Conservation (phyloP, 345 rosid species). For the Anacardium occidentale region DNA sequence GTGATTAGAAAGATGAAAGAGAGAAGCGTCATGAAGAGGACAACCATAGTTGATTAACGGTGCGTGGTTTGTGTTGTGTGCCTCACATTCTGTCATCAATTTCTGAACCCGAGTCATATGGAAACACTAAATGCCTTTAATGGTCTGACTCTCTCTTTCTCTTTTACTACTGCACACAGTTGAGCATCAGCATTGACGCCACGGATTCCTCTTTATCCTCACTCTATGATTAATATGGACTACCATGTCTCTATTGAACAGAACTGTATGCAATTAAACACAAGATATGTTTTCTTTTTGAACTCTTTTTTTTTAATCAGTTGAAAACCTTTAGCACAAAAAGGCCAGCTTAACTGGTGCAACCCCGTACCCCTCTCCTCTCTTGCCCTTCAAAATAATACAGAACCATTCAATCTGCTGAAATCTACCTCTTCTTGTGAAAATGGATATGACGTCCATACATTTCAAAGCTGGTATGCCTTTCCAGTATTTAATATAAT, state of each 20-base stretch:
- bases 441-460: no score
- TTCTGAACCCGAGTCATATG: slow-evolving; percentile 47
- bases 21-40: slow-evolving; percentile 27
- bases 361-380: not conserved
- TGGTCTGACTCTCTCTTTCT: slow-evolving; percentile 34
- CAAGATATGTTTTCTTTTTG: not conserved
- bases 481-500: no score
- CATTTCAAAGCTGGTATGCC: no score
- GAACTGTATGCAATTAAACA: not conserved
- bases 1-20: slow-evolving; percentile 30
- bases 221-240: slow-evolving; percentile 12
- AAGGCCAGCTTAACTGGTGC: slow-evolving; percentile 15
- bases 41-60: slow-evolving; percentile 13
- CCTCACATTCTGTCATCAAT: slow-evolving; percentile 40
- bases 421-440: no score
- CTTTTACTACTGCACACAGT: slow-evolving; percentile 21
- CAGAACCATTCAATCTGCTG: not conserved
- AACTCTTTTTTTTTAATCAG: not conserved
- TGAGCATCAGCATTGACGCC: slow-evolving; percentile 36
- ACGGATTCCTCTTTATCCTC: slow-evolving; percentile 21
- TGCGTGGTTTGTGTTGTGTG: slow-evolving; percentile 9
- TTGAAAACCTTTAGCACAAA: not conserved
- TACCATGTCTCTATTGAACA: slow-evolving; percentile 22
- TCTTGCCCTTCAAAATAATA: not conserved
- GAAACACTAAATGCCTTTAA: slow-evolving; percentile 39